Percentiles rank a stretch among this genome's conserved stretches.
These are phyloP conservation scores for Lecanicillium sp. DNA, from an alignment of 2,329 filamentous ascomycete species.

Conservation along the genomic window DNA sequence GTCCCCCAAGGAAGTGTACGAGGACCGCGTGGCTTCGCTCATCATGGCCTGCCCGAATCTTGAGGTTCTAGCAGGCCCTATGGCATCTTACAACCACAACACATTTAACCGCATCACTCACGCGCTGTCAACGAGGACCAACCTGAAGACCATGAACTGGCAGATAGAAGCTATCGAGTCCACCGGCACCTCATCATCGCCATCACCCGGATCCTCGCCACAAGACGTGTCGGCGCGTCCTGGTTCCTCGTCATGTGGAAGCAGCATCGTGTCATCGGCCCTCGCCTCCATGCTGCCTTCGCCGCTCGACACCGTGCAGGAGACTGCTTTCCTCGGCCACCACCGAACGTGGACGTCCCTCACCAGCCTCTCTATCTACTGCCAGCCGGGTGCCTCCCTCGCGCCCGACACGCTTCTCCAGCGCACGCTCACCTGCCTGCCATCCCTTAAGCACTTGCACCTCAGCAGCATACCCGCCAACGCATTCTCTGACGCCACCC, in stretches of 20 bases:
- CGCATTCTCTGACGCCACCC: constrained; percentile 51
- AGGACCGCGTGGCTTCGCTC: constrained; percentile 52
- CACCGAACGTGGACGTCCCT: constrained; percentile 53
- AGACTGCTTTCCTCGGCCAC: constrained; percentile 41
- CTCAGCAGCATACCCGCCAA: constrained; percentile 50
- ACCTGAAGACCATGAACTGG: constrained; percentile 56
- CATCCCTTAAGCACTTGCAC: constrained; percentile 52
- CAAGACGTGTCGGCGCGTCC: constrained; percentile 23
- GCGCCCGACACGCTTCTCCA: constrained; percentile 47
- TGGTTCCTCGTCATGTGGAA: constrained; percentile 16
- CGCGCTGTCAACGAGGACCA: constrained; percentile 50
- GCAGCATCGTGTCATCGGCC: constrained; percentile 20
- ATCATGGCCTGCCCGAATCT: constrained; percentile 62
- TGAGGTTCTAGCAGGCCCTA: constrained; percentile 50
- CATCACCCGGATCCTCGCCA: constrained; percentile 19
- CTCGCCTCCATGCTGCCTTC: constrained; percentile 25
- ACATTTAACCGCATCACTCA: constrained; percentile 51
- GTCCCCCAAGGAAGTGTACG: constrained; percentile 43
- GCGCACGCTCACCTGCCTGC: constrained; percentile 43
- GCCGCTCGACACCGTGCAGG: constrained; percentile 26
- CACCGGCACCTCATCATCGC: background rate
- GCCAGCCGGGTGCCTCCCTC: constrained; percentile 48
- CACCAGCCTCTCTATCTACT: constrained; percentile 52
- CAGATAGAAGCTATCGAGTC: constrained; percentile 37
- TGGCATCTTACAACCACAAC: constrained; percentile 48